phyloP scores from a whole-genome alignment of 805 yeast genomes.

The Kluyveromyces wickerhamii region DNA sequence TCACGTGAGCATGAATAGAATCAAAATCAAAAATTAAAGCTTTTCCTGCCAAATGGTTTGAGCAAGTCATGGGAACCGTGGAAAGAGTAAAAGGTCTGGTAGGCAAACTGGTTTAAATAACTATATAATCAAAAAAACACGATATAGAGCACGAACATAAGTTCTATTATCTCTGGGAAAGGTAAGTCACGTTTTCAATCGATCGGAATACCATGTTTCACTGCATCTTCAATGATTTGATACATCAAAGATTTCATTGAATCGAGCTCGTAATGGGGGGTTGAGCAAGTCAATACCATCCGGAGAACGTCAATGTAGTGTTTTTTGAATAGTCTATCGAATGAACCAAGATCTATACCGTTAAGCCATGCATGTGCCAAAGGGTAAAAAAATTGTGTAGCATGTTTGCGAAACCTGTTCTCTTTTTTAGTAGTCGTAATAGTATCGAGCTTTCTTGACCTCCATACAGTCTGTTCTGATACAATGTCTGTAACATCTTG shows the following conservation, averaged over 20 bases:
- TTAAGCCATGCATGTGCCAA: slow-evolving; percentile 46
- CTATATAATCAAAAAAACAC: too few relatives aligned
- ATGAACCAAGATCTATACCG: slow-evolving; percentile 47
- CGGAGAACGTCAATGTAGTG: slow-evolving; percentile 44
- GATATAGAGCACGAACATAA: too few relatives aligned
- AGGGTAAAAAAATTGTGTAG: slow-evolving; percentile 43
- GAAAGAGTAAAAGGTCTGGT: too few relatives aligned
- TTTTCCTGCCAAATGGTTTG: too few relatives aligned
- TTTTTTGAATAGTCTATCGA: slow-evolving; percentile 41
- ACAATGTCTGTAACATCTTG: background rate
- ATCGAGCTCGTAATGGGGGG: slow-evolving; percentile 36
- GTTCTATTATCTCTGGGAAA: too few relatives aligned
- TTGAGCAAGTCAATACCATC: slow-evolving; percentile 40
- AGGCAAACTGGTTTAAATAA: too few relatives aligned
- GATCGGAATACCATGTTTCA: slow-evolving; percentile 14
- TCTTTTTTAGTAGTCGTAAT: background rate
- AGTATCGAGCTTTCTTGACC: slow-evolving; percentile 27
- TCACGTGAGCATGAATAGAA: too few relatives aligned
- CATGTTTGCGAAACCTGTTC: slow-evolving; percentile 32
- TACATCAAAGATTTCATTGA: slow-evolving; percentile 27
- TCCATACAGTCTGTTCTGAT: slow-evolving; percentile 23
- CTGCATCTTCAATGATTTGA: slow-evolving; percentile 21
- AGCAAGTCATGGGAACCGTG: too few relatives aligned
- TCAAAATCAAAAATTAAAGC: too few relatives aligned
- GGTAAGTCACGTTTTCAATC: too few relatives aligned